Evolutionary conservation across 495 filamentous ascomycete genomes (phyloP).

Genomic region (Talaromyces liani): DNA sequence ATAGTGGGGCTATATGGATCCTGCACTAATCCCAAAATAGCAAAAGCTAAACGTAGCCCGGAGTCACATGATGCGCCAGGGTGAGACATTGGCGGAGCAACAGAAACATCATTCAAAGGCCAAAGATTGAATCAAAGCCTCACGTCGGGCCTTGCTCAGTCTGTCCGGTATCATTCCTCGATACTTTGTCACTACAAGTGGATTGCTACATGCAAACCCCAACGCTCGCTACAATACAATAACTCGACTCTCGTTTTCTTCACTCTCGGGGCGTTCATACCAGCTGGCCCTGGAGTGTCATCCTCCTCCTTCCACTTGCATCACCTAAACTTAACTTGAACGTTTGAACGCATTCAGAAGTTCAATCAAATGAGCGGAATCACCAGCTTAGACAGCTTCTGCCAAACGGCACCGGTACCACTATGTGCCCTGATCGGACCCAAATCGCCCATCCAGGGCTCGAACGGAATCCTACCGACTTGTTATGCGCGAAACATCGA

Average conservation of each 20-base stretch:
- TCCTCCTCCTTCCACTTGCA: background rate
- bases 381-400: constrained; percentile 83
- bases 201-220: background rate
- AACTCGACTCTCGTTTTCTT: constrained; percentile 1
- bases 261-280: background rate
- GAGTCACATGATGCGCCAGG: background rate
- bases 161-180: background rate
- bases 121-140: background rate
- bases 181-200: background rate
- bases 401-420: constrained; percentile 75
- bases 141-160: background rate
- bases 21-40: background rate
- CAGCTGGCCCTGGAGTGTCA: constrained; percentile 2
- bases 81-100: constrained; percentile 1
- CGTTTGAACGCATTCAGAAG: too few relatives aligned
- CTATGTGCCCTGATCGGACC: constrained; percentile 80
- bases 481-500: constrained; percentile 96
- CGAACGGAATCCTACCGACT: constrained; percentile 73
- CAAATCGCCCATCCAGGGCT: constrained; percentile 52
- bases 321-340: too few relatives aligned
- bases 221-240: background rate
- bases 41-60: background rate
- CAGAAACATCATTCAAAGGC: background rate
- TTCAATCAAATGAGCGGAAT: constrained; percentile 76
- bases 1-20: background rate